Evolutionary conservation across 108 stramenopile genomes (phyloP).

Genomic region (Schizochytrium sp.): DNA sequence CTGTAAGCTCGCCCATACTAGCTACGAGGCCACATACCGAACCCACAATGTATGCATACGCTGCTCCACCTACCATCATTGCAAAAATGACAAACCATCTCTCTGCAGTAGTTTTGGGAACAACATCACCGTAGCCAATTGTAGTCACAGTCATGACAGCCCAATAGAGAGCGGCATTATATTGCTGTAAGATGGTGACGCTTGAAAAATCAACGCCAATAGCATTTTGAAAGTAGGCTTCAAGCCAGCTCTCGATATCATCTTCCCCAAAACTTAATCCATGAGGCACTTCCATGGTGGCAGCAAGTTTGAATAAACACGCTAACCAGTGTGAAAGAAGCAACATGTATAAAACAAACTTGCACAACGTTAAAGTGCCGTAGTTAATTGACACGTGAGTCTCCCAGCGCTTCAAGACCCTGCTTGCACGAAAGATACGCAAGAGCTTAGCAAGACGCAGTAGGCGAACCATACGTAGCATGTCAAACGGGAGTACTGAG

Average conservation of each 20-base stretch:
- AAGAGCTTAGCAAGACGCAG: constrained; percentile 44
- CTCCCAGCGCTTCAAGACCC: constrained; percentile 42
- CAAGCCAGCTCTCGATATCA: neutral
- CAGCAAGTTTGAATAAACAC: constrained; percentile 1
- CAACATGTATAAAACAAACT: constrained; percentile 44
- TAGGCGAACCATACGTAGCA: constrained; percentile 46
- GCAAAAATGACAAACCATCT: constrained; percentile 16
- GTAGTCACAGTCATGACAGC: constrained; percentile 52
- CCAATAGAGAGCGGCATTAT: constrained; percentile 50
- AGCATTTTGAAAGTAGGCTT: neutral
- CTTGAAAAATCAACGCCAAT: neutral
- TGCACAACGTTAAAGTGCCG: neutral
- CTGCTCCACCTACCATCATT: constrained; percentile 48
- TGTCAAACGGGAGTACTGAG: constrained; percentile 33
- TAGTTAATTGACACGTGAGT: neutral
- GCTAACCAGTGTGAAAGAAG: constrained; percentile 49
- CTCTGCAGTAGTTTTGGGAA: constrained; percentile 9
- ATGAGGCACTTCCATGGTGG: neutral
- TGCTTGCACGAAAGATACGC: constrained; percentile 54
- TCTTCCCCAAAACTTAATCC: neutral
- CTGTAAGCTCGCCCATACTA: constrained; percentile 50
- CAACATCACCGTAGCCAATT: constrained; percentile 50
- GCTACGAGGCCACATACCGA: constrained; percentile 49
- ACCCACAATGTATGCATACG: constrained; percentile 58
- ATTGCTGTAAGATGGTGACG: neutral